Evolutionary conservation across 2,329 filamentous ascomycete species (phyloP), one percentile per base, ranked within the genome.

Genomic region (Calonectria leucothoes): DNA sequence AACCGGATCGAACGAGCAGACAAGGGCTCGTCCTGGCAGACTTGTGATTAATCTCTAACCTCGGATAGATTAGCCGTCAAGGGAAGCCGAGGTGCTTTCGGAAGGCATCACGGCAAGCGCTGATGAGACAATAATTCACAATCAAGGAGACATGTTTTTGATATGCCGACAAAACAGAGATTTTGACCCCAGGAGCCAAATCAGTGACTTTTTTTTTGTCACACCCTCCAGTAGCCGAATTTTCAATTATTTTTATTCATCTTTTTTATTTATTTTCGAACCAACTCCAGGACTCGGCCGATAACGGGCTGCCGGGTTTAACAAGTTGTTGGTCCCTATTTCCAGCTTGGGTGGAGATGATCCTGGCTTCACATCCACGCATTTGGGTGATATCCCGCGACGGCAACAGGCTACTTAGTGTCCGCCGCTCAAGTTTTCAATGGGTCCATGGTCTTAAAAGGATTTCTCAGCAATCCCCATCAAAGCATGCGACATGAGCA

Each of bases 1-100:
- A 31, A 55, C 29, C 25, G 39, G 25, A 61, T 61, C 59, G 59
- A 70, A 37, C 31, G 33, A 61, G 29, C 17, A 17, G 27, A 37
- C 48, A 48, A 33, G 6, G 57, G 42, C 27, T 17, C 42, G 45
- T 42, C 33, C 15, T 49, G 39, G 55, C 39, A 61, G n/a, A 39
- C 57, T 29, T 48, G 39, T 64, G 39, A 64, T 64, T 57, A 35
- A 72, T 68, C 57, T 66, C 48, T 68, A 65, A 66, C 70, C 70
- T 72, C 66, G 66, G 70, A 61, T 61, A 61, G 55, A 61, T 39
- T 37, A 61, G 12, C 4, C 33, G 23, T 37, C 23, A 39, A 23
- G 33, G 55, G n/a, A 61, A 61, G 55, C 55, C 55, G 33, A 61
- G 55, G 55, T 61, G 55, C n/a, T 17, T 17, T 61, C 55, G 55